A percentile compares a stretch with the other conserved stretches of the same genome.
These are phyloP conservation scores for Volvox africanus DNA, from an alignment of 139 green algal species.

Conservation along the genomic window DNA sequence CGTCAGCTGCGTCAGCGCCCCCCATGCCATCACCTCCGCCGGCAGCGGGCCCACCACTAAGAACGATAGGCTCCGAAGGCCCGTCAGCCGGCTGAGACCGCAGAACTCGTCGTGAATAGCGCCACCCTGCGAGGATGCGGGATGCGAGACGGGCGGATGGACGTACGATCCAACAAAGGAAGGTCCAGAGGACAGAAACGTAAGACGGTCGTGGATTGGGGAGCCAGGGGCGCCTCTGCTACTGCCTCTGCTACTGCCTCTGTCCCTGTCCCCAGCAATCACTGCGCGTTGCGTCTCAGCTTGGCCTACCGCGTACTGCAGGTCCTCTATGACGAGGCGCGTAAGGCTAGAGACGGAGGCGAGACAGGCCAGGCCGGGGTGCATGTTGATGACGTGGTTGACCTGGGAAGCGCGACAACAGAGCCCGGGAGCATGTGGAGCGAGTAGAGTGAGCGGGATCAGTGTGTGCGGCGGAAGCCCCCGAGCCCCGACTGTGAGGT, in stretches of 20 bases:
- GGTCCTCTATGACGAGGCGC: constrained; percentile 40
- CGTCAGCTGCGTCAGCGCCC: constrained; percentile 18
- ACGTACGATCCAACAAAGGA: no score
- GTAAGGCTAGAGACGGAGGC: constrained; percentile 27
- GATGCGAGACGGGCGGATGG: no score
- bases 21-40: constrained; percentile 41
- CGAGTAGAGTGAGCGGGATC: not conserved
- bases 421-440: not conserved
- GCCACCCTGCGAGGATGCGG: not conserved
- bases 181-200: no score
- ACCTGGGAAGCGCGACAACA: not conserved
- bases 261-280: no score
- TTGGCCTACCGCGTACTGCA: constrained; percentile 32
- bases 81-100: constrained; percentile 37
- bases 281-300: no score
- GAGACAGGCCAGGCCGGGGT: constrained; percentile 35
- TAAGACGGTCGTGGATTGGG: no score
- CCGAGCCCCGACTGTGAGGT: no score
- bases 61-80: constrained; percentile 37
- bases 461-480: not conserved
- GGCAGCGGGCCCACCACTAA: constrained; percentile 49
- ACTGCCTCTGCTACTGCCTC: no score
- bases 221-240: no score
- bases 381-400: constrained; percentile 29
- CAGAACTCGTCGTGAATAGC: constrained; percentile 54